Evolutionary conservation across 1,139 yeast species (phyloP).

Genomic region (Taphrina communis): DNA sequence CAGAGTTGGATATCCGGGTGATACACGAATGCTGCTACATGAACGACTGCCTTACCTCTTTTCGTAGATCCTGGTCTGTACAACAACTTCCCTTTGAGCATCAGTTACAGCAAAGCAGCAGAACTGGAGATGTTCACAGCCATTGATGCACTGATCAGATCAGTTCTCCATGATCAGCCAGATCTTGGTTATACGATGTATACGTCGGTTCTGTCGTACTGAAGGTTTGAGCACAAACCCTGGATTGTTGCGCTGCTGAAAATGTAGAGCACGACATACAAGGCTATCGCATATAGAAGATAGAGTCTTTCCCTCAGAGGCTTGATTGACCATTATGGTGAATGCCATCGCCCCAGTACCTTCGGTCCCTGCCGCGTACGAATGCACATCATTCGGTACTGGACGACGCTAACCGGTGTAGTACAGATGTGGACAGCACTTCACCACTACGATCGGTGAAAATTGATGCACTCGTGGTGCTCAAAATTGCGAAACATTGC

Average conservation of each 20-base stretch:
- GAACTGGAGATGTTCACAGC: too few relatives aligned
- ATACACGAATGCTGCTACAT: too few relatives aligned
- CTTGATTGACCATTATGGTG: constrained; percentile 16
- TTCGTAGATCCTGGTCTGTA: too few relatives aligned
- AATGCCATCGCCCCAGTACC: constrained; percentile 40
- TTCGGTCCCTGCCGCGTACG: constrained; percentile 36
- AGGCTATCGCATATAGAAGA: constrained; percentile 3
- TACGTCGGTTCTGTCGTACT: background rate
- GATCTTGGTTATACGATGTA: background rate
- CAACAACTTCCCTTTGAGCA: too few relatives aligned
- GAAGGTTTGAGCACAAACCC: constrained; percentile 5
- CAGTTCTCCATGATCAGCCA: background rate
- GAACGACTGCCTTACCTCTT: too few relatives aligned
- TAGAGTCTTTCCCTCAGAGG: background rate
- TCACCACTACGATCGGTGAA: constrained; percentile 42
- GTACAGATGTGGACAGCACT: constrained; percentile 42
- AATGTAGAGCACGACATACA: constrained; percentile 9
- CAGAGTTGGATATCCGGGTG: too few relatives aligned
- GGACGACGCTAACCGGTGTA: background rate
- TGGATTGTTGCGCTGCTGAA: constrained; percentile 6
- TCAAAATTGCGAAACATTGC: constrained; percentile 75
- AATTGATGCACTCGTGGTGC: constrained; percentile 56
- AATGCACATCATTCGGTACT: background rate
- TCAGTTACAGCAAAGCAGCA: too few relatives aligned
- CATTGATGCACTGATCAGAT: background rate